Evolutionary conservation across 2,329 filamentous ascomycete genomes (phyloP).

Genomic region (Fusarium subtropicale): DNA sequence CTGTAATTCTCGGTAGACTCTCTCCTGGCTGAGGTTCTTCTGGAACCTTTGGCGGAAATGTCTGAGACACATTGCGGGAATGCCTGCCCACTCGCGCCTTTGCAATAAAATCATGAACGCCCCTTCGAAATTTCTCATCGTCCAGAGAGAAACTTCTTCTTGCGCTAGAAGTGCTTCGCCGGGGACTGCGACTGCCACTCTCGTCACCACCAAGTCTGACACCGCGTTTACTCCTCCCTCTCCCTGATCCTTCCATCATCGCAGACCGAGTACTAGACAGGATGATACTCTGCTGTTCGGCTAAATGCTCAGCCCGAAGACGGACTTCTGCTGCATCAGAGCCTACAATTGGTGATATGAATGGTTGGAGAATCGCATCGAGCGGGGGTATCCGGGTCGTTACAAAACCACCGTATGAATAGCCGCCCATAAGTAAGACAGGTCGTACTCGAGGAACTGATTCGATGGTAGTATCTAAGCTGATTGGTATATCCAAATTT

Average conservation of each 20-base stretch:
- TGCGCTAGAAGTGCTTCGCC: slow-evolving; percentile 55
- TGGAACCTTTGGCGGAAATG: slow-evolving; percentile 6
- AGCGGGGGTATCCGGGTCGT: slow-evolving; percentile 77
- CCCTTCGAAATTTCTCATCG: slow-evolving; percentile 60
- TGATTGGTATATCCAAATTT: not conserved
- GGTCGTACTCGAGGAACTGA: slow-evolving; percentile 35
- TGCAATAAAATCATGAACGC: slow-evolving; percentile 61
- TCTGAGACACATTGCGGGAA: slow-evolving; percentile 30
- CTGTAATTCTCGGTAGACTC: slow-evolving; percentile 48
- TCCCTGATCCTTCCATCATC: slow-evolving; percentile 46
- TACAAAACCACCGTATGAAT: slow-evolving; percentile 91
- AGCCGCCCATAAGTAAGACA: slow-evolving; percentile 76
- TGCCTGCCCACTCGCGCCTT: slow-evolving; percentile 51
- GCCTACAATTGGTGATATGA: slow-evolving; percentile 63
- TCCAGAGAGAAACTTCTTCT: slow-evolving; percentile 56
- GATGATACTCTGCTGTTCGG: slow-evolving; percentile 68
- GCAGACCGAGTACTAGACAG: slow-evolving; percentile 53
- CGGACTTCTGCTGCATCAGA: slow-evolving; percentile 76
- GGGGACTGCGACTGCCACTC: slow-evolving; percentile 52
- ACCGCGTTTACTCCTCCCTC: slow-evolving; percentile 50
- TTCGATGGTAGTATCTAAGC: not conserved
- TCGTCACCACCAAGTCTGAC: slow-evolving; percentile 65
- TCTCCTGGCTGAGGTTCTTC: slow-evolving; percentile 36
- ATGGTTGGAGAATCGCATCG: slow-evolving; percentile 68
- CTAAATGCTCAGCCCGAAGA: slow-evolving; percentile 75